Evolutionary conservation across 768 basidiomycete species (phyloP).

Genomic region (Mycena chlorophos): DNA sequence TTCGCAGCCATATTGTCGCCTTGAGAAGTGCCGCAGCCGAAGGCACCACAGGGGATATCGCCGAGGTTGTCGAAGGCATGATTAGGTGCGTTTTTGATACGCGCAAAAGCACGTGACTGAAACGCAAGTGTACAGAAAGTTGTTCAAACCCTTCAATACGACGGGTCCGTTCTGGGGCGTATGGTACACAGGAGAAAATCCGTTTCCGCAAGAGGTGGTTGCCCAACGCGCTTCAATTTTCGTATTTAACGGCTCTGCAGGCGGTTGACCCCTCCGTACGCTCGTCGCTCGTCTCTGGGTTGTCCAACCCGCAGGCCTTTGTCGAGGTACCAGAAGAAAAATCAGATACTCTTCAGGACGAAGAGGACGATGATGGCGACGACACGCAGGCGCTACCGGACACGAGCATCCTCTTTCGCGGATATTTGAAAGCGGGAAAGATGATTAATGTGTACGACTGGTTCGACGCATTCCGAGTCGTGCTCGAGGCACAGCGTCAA

Average conservation of each 20-base stretch:
- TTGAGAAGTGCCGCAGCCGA: constrained; percentile 20
- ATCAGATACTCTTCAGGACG: too few species aligned
- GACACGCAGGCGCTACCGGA: constrained; percentile 63
- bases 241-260: constrained; percentile 33
- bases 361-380: constrained; percentile 26
- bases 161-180: constrained; percentile 57
- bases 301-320: too few species aligned
- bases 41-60: constrained; percentile 35
- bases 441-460: constrained; percentile 89
- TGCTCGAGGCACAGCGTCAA: constrained; percentile 59
- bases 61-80: constrained; percentile 52
- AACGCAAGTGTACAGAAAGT: constrained; percentile 34
- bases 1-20: constrained; percentile 23
- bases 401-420: constrained; percentile 70
- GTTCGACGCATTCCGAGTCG: constrained; percentile 75
- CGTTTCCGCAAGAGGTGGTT: constrained; percentile 68
- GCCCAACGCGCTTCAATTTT: not conserved
- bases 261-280: constrained; percentile 71
- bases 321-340: too few species aligned
- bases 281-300: constrained; percentile 58
- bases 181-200: constrained; percentile 68
- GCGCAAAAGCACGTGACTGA: not conserved
- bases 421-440: constrained; percentile 77
- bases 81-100: constrained; percentile 39
- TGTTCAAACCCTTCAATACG: constrained; percentile 50